These are phyloP conservation scores for Arachis hypogaea DNA, from an alignment of 306 rosid species.

Conservation along the genomic window DNA sequence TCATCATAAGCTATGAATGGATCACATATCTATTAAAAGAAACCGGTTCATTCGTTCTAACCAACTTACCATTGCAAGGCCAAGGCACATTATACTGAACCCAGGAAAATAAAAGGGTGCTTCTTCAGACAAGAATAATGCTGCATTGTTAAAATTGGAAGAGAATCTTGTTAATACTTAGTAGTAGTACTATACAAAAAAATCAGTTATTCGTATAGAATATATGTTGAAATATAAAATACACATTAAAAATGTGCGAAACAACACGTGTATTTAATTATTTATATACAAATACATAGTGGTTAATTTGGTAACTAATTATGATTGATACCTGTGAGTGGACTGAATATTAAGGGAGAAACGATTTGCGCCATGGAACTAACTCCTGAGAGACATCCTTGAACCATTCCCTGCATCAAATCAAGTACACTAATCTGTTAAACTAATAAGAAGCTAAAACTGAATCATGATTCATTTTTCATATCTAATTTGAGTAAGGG, in stretches of 20 bases:
- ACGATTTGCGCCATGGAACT: conserved; percentile 72
- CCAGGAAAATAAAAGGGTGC: conserved; percentile 92
- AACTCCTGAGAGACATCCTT: conserved; percentile 86
- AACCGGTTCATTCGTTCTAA: not conserved
- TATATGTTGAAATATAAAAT: no score
- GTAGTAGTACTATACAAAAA: not conserved
- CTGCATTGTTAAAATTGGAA: conserved; percentile 42
- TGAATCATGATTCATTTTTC: not conserved
- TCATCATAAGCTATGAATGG: not conserved
- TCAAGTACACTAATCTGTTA: not conserved
- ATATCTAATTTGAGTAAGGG: not conserved
- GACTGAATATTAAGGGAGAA: conserved; percentile 77
- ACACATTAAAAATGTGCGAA: no score
- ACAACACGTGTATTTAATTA: no score
- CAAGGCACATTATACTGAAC: conserved; percentile 79
- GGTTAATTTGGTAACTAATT: no score
- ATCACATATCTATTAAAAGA: not conserved
- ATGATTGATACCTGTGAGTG: conserved; percentile 68
- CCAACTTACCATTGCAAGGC: conserved; percentile 58
- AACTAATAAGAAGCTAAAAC: not conserved
- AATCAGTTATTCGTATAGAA: no score
- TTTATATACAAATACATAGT: no score
- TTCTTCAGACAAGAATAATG: conserved; percentile 72
- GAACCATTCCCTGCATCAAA: conserved; percentile 75
- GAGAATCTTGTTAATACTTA: conserved; percentile 34